Evolutionary conservation across 768 basidiomycete species (phyloP).

Genomic region (Hydnomerulius pinastri): DNA sequence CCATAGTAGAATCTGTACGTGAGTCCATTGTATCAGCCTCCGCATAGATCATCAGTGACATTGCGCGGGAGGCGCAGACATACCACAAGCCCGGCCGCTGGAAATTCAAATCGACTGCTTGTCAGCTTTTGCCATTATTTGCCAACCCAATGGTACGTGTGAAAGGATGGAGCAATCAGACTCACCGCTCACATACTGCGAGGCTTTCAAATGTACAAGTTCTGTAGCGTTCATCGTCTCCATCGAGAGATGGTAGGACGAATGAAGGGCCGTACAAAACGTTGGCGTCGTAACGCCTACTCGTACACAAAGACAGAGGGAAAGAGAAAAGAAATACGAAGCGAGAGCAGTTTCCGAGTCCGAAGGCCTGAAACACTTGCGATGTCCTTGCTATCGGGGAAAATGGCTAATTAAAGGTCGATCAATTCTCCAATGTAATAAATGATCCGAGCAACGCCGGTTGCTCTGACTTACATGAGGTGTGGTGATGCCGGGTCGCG

Average conservation of each 20-base stretch:
- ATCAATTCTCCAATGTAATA: constrained; percentile 2
- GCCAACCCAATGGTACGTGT: neutral
- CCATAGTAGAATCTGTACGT: constrained; percentile 33
- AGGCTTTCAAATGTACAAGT: constrained; percentile 11
- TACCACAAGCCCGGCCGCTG: constrained; percentile 29
- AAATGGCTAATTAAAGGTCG: constrained; percentile 14
- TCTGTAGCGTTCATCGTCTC: neutral
- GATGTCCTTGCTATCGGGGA: neutral
- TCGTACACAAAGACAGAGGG: neutral
- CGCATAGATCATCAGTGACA: neutral
- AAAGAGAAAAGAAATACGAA: neutral
- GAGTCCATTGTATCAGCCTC: neutral
- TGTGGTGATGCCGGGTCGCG: neutral
- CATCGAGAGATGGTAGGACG: constrained; percentile 9
- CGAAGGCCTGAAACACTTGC: neutral
- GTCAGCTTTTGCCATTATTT: constrained; percentile 9
- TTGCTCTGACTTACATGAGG: neutral
- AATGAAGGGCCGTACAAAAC: neutral
- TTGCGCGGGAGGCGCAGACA: constrained; percentile 1
- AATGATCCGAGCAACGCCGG: constrained; percentile 12
- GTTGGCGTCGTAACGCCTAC: neutral
- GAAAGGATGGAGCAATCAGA: neutral
- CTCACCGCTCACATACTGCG: constrained; percentile 30
- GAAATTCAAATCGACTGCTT: neutral
- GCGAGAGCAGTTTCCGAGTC: no score